Evolutionary conservation across 148 eudicot species (phyloP), one percentile per base, ranked within the genome.

Genomic region (Rhododendron kiyosumense): DNA sequence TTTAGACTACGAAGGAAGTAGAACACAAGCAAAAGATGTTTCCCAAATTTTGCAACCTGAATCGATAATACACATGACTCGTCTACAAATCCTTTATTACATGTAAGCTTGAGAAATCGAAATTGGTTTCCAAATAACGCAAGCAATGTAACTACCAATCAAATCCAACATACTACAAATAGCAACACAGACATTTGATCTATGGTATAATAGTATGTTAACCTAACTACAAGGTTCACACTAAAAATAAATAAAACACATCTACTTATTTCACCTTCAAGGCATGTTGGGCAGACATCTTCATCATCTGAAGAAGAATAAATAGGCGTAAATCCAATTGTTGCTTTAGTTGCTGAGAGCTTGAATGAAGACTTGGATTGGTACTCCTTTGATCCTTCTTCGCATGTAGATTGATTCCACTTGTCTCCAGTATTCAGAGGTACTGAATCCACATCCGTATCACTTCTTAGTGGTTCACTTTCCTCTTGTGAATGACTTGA

Each of bases 201-300:
- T 38, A 48, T 77, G 26, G 59, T 9, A 61, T 0, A 46, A 48
- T 77, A 41, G 59, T 18, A 78, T 0, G 32, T 22, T 30, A 79
- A 71, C 65, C 48, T 30, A 79, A 12, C 65, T 46, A 48, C 57
- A 28, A 81, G 82, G 24, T 13, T 30, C 61, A 80, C 24, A 49
- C 18, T 14, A 51, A 5, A 71, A 71, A 71, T 4, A 79, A 79
- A 32, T 28, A 32, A 34, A 81, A 32, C 52, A 22, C 5, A 43
- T 30, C 3, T 52, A 67, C 15, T 81, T 38, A 41, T 26, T 86
- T 89, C 87, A 96, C 98, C 98, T 88, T 96, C 98, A 89, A 96
- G 96, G 87, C 98, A 96, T 49, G 98, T 96, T 65, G 98, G 98
- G 89, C 98, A 96, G 81, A 96, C 95, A 88, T 96, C 98, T 91